These are phyloP conservation scores for Ophiostoma ips DNA, from an alignment of 2,329 filamentous ascomycete species.

Conservation along the genomic window DNA sequence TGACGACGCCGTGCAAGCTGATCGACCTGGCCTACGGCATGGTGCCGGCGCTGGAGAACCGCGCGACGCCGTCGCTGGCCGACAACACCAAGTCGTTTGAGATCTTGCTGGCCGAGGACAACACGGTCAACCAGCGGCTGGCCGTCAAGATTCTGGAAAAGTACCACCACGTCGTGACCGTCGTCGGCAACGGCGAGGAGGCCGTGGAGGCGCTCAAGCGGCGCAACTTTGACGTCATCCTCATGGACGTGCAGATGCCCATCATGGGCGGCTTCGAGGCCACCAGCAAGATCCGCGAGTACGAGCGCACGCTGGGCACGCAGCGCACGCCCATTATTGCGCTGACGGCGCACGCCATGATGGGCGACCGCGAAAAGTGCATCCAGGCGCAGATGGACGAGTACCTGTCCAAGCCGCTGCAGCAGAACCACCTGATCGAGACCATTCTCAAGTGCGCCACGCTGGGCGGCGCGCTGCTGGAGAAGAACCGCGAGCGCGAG, in stretches of 20 bases:
- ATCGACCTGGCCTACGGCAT: slow-evolving; percentile 94
- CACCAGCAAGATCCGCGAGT: slow-evolving; percentile 90
- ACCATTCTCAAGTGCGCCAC: slow-evolving; percentile 86
- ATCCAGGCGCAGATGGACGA: slow-evolving; percentile 99
- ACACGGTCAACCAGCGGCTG: slow-evolving; percentile 89
- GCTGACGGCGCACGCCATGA: slow-evolving; percentile 94
- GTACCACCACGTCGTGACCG: slow-evolving; percentile 83
- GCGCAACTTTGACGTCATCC: slow-evolving; percentile 86
- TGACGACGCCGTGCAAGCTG: slow-evolving; percentile 89
- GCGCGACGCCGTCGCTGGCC: slow-evolving; percentile 78
- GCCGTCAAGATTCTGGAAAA: slow-evolving; percentile 96
- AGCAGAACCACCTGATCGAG: slow-evolving; percentile 18
- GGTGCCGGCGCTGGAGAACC: slow-evolving; percentile 85
- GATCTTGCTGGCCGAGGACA: slow-evolving; percentile 91
- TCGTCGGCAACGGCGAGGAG: slow-evolving; percentile 89
- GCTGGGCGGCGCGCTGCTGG: slow-evolving; percentile 67
- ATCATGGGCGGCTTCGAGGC: slow-evolving; percentile 98
- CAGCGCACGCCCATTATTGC: slow-evolving; percentile 90
- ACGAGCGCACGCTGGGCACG: slow-evolving; percentile 67
- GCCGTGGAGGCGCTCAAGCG: slow-evolving; percentile 85
- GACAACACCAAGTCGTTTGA: slow-evolving; percentile 94
- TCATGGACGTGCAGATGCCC: slow-evolving; percentile 99
- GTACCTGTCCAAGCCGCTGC: slow-evolving; percentile 65
- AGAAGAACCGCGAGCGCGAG: slow-evolving; percentile 56
- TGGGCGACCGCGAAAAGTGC: slow-evolving; percentile 94